Conservation (phyloP, 179 eudicot species). For the Silene coronaria region DNA sequence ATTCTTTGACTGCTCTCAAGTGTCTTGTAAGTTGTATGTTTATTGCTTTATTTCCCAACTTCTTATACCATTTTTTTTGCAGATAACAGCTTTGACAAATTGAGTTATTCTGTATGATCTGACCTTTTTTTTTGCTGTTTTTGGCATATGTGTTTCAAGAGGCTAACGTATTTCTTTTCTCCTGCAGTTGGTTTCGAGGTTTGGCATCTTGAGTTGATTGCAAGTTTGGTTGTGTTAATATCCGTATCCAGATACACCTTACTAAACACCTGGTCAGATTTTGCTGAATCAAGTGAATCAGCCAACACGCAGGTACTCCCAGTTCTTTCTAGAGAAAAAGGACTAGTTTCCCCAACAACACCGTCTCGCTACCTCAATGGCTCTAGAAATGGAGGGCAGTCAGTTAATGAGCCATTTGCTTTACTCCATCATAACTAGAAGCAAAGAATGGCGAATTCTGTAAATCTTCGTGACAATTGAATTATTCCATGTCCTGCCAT, state of each 20-base stretch:
- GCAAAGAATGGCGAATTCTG: background rate
- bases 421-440: too few relatives aligned
- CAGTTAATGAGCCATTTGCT: too few relatives aligned
- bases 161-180: constrained; percentile 8
- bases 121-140: too few relatives aligned
- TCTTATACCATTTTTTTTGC: too few relatives aligned
- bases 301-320: constrained; percentile 69
- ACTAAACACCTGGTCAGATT: constrained; percentile 70
- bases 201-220: constrained; percentile 78
- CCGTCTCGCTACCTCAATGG: too few relatives aligned
- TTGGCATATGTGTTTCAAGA: background rate
- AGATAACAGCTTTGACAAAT: too few relatives aligned
- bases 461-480: background rate
- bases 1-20: constrained; percentile 56
- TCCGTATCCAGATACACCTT: constrained; percentile 65
- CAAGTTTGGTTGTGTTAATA: constrained; percentile 56
- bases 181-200: constrained; percentile 56
- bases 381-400: too few relatives aligned
- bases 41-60: background rate
- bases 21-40: constrained; percentile 48
- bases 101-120: too few relatives aligned
- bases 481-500: background rate
- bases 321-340: background rate
- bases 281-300: constrained; percentile 84
- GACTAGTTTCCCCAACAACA: too few relatives aligned